Conservation (phyloP, 768 basidiomycete genomes). For the Plicaturopsis crispa region DNA sequence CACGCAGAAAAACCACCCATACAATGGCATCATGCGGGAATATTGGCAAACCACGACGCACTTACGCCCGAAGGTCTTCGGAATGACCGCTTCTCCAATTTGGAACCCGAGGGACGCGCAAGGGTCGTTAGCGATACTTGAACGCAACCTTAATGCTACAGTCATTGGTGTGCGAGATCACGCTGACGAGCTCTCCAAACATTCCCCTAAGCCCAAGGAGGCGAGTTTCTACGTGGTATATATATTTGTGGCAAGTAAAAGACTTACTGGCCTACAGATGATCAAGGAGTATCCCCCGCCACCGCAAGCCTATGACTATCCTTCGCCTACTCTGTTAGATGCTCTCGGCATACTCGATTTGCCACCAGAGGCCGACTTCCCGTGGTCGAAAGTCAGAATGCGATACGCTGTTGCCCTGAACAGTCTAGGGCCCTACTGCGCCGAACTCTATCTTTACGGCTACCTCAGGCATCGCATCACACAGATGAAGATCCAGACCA, state of each 20-base stretch:
- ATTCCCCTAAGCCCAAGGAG: conserved; percentile 63
- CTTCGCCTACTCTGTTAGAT: conserved; percentile 46
- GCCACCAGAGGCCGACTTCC: conserved; percentile 31
- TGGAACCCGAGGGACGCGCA: conserved; percentile 70
- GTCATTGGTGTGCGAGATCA: conserved; percentile 71
- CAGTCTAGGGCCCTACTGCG: conserved; percentile 67
- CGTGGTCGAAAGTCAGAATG: conserved; percentile 51
- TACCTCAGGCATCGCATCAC: conserved; percentile 48
- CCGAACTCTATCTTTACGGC: conserved; percentile 61
- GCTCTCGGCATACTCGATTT: conserved; percentile 34
- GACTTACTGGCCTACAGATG: too few species aligned
- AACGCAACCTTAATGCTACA: conserved; percentile 65
- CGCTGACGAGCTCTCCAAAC: conserved; percentile 50
- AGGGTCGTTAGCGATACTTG: conserved; percentile 54
- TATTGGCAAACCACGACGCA: conserved; percentile 32
- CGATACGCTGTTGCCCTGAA: conserved; percentile 54
- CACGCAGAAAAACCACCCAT: conserved; percentile 46
- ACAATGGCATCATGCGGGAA: conserved; percentile 50
- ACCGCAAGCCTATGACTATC: conserved; percentile 46
- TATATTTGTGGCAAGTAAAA: neutral
- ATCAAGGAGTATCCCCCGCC: conserved; percentile 50
- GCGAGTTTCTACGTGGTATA: conserved; percentile 31
- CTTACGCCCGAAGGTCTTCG: conserved; percentile 74
- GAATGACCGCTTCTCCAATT: conserved; percentile 88
- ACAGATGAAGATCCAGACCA: conserved; percentile 24